Conservation (phyloP, 495 filamentous ascomycete genomes). For the Penicillium waksmanii region DNA sequence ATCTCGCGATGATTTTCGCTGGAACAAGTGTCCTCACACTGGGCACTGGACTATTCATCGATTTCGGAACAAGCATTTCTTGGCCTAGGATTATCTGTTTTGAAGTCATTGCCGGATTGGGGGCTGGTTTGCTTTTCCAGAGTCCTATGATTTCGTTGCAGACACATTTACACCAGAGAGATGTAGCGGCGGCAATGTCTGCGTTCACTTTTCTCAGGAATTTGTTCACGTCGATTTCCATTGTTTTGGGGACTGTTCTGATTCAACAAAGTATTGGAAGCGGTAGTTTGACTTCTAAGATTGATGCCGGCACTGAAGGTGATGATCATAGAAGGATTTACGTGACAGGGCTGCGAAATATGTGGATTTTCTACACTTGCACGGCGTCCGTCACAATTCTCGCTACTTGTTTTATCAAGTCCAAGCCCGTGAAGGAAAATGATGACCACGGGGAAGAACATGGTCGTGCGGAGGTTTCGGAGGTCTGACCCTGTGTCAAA, state of each 20-base stretch:
- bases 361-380: not conserved
- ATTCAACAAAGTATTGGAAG: constrained; percentile 1
- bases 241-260: constrained; percentile 47
- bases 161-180: constrained; percentile 29
- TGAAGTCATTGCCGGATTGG: constrained; percentile 55
- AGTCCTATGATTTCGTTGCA: constrained; percentile 52
- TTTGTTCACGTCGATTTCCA: constrained; percentile 38
- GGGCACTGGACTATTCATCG: constrained; percentile 64
- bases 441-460: no score
- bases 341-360: not conserved
- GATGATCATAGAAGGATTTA: constrained; percentile 8
- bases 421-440: not conserved
- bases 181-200: constrained; percentile 41
- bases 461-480: no score
- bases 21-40: constrained; percentile 61
- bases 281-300: constrained; percentile 1
- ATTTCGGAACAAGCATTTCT: constrained; percentile 51
- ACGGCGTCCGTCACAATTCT: not conserved
- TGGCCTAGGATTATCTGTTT: constrained; percentile 66
- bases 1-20: constrained; percentile 49
- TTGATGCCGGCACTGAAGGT: not conserved
- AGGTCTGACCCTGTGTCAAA: no score
- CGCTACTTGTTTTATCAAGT: not conserved
- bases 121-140: constrained; percentile 71
- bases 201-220: constrained; percentile 43